Conservation (phyloP, 1,284 basidiomycete species). For the Irpex sp. region DNA sequence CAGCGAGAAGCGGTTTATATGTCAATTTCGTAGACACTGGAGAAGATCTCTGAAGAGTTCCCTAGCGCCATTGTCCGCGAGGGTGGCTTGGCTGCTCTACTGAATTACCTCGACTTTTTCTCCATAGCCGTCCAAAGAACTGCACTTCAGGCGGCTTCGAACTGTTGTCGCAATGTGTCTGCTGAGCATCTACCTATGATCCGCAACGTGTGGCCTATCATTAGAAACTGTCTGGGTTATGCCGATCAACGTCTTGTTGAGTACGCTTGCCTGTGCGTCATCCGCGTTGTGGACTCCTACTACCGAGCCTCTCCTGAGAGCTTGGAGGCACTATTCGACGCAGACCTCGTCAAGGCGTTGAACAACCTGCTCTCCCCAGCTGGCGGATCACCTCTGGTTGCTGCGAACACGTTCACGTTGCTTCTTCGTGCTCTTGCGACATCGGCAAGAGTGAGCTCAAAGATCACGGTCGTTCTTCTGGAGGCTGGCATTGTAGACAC, state of each 20-base stretch:
- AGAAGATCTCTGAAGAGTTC: slow-evolving; percentile 95
- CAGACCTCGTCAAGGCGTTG: slow-evolving; percentile 78
- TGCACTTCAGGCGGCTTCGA: slow-evolving; percentile 92
- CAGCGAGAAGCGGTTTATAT: slow-evolving; percentile 17
- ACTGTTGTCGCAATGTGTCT: slow-evolving; percentile 89
- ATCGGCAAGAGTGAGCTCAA: slow-evolving; percentile 80
- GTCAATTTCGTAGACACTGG: slow-evolving; percentile 67
- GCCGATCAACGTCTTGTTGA: slow-evolving; percentile 93
- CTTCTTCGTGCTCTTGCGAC: slow-evolving; percentile 85
- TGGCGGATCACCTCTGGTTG: slow-evolving; percentile 79
- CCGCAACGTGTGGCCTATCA: slow-evolving; percentile 84
- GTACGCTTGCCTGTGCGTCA: slow-evolving; percentile 88
- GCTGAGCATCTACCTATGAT: slow-evolving; percentile 85
- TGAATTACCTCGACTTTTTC: slow-evolving; percentile 95
- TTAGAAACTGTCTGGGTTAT: slow-evolving; percentile 85
- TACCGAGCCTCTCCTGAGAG: slow-evolving; percentile 78
- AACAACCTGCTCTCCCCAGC: slow-evolving; percentile 82
- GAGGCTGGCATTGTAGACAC: slow-evolving; percentile 90
- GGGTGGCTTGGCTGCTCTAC: slow-evolving; percentile 83
- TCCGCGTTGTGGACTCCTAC: slow-evolving; percentile 88
- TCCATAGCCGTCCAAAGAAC: slow-evolving; percentile 94
- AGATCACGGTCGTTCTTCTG: slow-evolving; percentile 78
- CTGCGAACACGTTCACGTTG: slow-evolving; percentile 81
- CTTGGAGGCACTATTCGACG: slow-evolving; percentile 80
- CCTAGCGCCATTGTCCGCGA: slow-evolving; percentile 92